Conservation (phyloP, 1,284 basidiomycete genomes). For the Anthracocystis setariae region DNA sequence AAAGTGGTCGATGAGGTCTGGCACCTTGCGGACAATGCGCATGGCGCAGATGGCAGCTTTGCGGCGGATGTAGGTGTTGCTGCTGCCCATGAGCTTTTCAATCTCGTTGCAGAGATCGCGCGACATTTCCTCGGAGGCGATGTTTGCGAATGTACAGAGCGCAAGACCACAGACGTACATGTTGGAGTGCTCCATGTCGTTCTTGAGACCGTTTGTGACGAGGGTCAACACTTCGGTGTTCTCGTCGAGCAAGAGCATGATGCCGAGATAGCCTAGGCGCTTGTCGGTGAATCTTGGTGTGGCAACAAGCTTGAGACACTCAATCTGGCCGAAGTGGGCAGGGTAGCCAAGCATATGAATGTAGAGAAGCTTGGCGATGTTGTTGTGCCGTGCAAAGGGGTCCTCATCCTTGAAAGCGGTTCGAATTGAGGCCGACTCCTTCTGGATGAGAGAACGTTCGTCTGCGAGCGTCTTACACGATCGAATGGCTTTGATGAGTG, state of each 20-base stretch:
- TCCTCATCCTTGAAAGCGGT: constrained; percentile 95
- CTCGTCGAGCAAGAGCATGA: constrained; percentile 97
- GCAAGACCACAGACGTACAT: constrained; percentile 99
- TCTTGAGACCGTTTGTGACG: constrained; percentile 98
- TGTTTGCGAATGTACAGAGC: constrained; percentile 97
- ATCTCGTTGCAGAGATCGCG: constrained; percentile 75
- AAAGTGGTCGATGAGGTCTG: constrained; percentile 95
- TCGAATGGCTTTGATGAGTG: constrained; percentile 69
- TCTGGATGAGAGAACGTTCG: constrained; percentile 95
- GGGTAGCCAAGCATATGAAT: constrained; percentile 99
- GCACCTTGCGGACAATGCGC: constrained; percentile 93
- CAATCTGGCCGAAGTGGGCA: constrained; percentile 99
- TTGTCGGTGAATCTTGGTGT: constrained; percentile 97
- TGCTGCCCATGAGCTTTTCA: constrained; percentile 94
- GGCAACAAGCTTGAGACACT: constrained; percentile 99
- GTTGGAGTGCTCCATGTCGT: constrained; percentile 99
- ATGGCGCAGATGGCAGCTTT: constrained; percentile 99
- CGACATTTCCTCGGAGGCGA: constrained; percentile 81
- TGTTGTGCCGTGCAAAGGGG: constrained; percentile 85
- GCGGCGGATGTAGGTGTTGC: constrained; percentile 98
- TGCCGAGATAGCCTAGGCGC: constrained; percentile 93
- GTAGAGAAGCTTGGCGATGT: constrained; percentile 97
- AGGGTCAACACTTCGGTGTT: constrained; percentile 97
- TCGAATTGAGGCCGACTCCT: constrained; percentile 96
- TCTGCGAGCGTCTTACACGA: constrained; percentile 90